phyloP scores from a whole-genome alignment of 805 yeast species.

The Zygosaccharomyces gambellarensis region DNA sequence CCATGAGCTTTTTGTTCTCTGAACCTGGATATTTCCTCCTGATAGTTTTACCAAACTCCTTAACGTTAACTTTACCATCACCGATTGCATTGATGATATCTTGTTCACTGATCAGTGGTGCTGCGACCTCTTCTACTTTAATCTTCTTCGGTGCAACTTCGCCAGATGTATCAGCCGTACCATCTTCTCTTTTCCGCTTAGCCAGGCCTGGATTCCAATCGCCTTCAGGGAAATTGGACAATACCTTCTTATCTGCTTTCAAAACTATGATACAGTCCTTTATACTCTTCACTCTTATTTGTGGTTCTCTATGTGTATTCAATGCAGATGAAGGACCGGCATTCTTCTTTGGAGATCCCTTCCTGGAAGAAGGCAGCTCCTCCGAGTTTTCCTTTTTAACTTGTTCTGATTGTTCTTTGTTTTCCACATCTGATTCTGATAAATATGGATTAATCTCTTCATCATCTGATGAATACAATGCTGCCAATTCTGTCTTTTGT shows the following conservation, averaged over 20 bases:
- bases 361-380: constrained; percentile 14
- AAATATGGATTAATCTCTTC: constrained; percentile 83
- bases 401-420: constrained; percentile 40
- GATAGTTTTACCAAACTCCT: constrained; percentile 59
- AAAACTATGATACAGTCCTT: constrained; percentile 55
- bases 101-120: constrained; percentile 52
- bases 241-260: constrained; percentile 56
- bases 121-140: constrained; percentile 33
- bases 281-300: constrained; percentile 40
- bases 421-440: constrained; percentile 63
- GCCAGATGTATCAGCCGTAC: constrained; percentile 9
- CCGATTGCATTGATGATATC: constrained; percentile 65
- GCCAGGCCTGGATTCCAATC: constrained; percentile 70
- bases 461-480: constrained; percentile 71
- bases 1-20: constrained; percentile 30
- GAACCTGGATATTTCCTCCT: constrained; percentile 45
- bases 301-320: constrained; percentile 33
- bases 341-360: constrained; percentile 26
- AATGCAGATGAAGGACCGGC: constrained; percentile 12
- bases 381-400: constrained; percentile 37
- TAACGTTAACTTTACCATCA: constrained; percentile 36
- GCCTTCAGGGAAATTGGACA: constrained; percentile 67
- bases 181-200: constrained; percentile 32
- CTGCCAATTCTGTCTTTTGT: constrained; percentile 79
- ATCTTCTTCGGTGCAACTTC: constrained; percentile 39